Evolutionary conservation across 2,329 filamentous ascomycete species (phyloP), one percentile per base, ranked within the genome.

Genomic region (Aspergillus calidoustus): DNA sequence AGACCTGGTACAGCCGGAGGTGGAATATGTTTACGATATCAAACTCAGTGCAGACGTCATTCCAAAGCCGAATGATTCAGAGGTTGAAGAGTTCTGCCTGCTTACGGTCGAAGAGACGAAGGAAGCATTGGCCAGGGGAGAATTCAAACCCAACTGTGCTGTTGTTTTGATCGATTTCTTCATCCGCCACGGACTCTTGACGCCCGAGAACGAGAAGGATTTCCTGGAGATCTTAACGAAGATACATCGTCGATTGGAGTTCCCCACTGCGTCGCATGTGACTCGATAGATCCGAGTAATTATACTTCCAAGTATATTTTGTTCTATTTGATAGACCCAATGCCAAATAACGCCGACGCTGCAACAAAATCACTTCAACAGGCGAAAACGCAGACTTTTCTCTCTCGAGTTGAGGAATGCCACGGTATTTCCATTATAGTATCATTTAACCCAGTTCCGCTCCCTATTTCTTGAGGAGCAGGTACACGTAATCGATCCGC

Each of bases 121-220:
- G 76, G 81, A 83, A 60, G 87, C 89, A 49, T 80, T 99, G 72
- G 84, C 83, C 17, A 80, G 82, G 56, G 92, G 91, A 15, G 86
- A 89, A 69, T 99, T 94, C 82, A 99, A 99, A 82, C 91, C 93
- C 2, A 98, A 98, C 76, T 97, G 93, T 77, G 90, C 91, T 15
- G 75, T 95, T 61, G 86, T 96, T 52, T 80, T 95, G 74, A 78
- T 97, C 50, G 93, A 98, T 76, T 99, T 98, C 80, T 91, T 99
- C 74, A 83, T 96, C 68, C 86, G 94, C 57, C 91, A 93, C 77
- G 91, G 91, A 0, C 86, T 97, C 64, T 73, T 97, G 72, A 96
- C 89, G 8, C 77, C 81, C 48, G 91, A 91, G 69, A 92, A 93
- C 72, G 93, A 98, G 79, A 84, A 85, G 54, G 81, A 94, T 71